phyloP scores from a whole-genome alignment of 345 rosid genomes.

The Populus deltoides region DNA sequence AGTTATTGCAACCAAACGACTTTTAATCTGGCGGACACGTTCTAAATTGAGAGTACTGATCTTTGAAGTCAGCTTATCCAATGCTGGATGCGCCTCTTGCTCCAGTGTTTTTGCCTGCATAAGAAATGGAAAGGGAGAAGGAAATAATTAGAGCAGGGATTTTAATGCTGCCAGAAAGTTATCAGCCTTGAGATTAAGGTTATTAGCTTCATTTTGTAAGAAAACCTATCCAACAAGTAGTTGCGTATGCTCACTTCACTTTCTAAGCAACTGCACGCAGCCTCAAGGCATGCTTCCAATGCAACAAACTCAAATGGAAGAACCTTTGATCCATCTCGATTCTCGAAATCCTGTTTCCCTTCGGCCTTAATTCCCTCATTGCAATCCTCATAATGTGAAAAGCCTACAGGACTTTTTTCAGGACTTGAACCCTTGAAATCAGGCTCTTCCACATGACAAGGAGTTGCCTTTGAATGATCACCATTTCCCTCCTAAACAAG shows the following conservation, averaged over 20 bases:
- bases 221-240: not conserved
- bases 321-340: constrained; percentile 50
- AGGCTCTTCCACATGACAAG: constrained; percentile 41
- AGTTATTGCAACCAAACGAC: constrained; percentile 64
- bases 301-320: constrained; percentile 74
- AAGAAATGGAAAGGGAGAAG: constrained; percentile 8
- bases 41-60: constrained; percentile 72
- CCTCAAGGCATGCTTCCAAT: constrained; percentile 69
- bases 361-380: constrained; percentile 43
- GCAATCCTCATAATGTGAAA: constrained; percentile 28
- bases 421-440: constrained; percentile 31
- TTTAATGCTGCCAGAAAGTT: not conserved
- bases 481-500: constrained; percentile 50
- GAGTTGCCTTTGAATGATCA: constrained; percentile 43
- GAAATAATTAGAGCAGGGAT: not conserved
- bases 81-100: constrained; percentile 66
- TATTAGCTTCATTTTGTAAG: constrained; percentile 44
- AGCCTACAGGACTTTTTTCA: constrained; percentile 27
- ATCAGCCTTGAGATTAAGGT: not conserved
- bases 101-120: constrained; percentile 57
- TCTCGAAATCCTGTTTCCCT: constrained; percentile 59
- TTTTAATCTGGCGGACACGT: constrained; percentile 66
- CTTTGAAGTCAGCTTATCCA: constrained; percentile 70
- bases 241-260: constrained; percentile 39
- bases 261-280: constrained; percentile 65